A percentile compares a stretch with the other conserved stretches of the same genome.
phyloP scores from a whole-genome alignment of 2,329 filamentous ascomycete genomes.

The Exophiala bonariae region DNA sequence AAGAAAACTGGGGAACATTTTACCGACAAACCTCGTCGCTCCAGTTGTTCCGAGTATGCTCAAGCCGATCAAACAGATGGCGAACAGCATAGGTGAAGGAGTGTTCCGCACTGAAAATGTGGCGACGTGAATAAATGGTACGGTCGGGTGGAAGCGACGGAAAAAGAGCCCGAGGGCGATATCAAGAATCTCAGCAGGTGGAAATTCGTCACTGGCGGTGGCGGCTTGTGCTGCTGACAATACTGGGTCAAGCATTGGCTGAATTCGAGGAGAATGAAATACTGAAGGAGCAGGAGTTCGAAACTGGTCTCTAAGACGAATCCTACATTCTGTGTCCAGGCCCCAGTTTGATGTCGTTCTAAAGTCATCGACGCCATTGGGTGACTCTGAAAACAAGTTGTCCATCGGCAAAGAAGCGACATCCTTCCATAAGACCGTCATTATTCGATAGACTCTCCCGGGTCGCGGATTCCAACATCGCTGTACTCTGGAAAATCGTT shows the following conservation, averaged over 20 bases:
- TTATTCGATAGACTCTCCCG: constrained; percentile 39
- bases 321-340: constrained; percentile 44
- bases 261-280: constrained; percentile 21
- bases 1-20: constrained; percentile 43
- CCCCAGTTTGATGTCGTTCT: constrained; percentile 27
- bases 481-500: constrained; percentile 44
- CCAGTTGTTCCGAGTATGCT: constrained; percentile 54
- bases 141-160: constrained; percentile 53
- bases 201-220: constrained; percentile 35
- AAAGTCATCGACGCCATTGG: constrained; percentile 21
- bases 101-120: constrained; percentile 53
- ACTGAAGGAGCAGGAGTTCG: constrained; percentile 27
- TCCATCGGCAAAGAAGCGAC: constrained; percentile 37
- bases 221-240: constrained; percentile 27
- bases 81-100: constrained; percentile 47
- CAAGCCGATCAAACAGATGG: constrained; percentile 56
- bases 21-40: constrained; percentile 50
- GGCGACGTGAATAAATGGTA: constrained; percentile 55
- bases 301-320: constrained; percentile 40
- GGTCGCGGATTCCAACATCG: constrained; percentile 43
- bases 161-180: constrained; percentile 57
- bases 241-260: constrained; percentile 28
- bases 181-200: constrained; percentile 54
- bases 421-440: constrained; percentile 44
- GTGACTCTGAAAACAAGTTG: constrained; percentile 38